Conservation (phyloP, 2,329 filamentous ascomycete species). For the Scolecobasidium constrictum region DNA sequence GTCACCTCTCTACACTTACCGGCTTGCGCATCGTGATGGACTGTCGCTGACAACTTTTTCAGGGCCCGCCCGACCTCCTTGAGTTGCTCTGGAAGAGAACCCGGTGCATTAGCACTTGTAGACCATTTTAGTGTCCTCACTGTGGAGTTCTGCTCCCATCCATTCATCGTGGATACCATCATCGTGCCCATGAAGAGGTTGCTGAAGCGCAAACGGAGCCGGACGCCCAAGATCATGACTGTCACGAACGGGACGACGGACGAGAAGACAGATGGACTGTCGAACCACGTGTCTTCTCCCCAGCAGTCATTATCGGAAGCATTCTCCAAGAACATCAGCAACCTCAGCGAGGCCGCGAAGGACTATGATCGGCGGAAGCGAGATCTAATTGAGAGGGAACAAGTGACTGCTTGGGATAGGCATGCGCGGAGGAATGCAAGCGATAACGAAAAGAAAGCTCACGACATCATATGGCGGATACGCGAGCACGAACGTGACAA, state of each 20-base stretch:
- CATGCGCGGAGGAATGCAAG: neutral
- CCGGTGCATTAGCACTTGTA: constrained; percentile 1
- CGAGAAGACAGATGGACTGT: neutral
- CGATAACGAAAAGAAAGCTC: constrained; percentile 16
- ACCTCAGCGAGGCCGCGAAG: neutral
- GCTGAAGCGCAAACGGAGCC: constrained; percentile 1
- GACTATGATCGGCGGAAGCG: neutral
- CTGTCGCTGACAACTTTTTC: neutral
- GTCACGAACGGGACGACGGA: neutral
- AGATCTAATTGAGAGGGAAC: neutral
- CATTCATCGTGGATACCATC: neutral
- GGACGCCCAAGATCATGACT: neutral
- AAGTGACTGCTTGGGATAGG: constrained; percentile 4
- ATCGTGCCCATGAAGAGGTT: constrained; percentile 4
- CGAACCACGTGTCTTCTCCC: no score
- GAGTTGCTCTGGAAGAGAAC: neutral
- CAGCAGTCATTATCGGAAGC: no score
- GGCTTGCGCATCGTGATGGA: no score
- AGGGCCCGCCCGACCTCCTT: neutral
- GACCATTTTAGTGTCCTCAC: neutral
- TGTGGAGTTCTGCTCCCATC: neutral
- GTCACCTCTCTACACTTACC: no score
- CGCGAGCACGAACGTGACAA: constrained; percentile 31
- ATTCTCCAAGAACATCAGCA: neutral
- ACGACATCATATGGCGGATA: constrained; percentile 23